Conservation (phyloP, 768 basidiomycete species). For the Lentinula boryana region DNA sequence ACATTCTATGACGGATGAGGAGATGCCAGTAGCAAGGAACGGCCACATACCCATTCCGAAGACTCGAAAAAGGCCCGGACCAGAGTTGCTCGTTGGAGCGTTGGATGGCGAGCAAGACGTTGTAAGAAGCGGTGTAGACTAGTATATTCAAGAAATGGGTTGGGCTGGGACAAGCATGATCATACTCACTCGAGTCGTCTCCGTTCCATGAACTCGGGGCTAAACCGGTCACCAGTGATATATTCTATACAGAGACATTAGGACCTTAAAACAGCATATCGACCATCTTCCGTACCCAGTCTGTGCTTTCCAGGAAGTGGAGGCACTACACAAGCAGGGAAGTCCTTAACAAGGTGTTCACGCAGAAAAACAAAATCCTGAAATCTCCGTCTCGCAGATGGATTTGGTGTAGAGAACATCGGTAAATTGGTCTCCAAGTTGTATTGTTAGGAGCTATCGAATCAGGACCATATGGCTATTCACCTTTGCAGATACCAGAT, state of each 20-base stretch:
- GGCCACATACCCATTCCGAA: constrained; percentile 86
- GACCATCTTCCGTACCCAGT: constrained; percentile 55
- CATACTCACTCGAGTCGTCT: constrained; percentile 74
- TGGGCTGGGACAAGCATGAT: background rate
- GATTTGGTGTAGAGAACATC: constrained; percentile 71
- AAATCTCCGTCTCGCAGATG: constrained; percentile 82
- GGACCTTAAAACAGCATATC: background rate
- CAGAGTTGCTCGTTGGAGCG: constrained; percentile 83
- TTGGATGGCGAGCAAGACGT: constrained; percentile 89
- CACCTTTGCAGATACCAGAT: constrained; percentile 86
- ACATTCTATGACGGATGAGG: constrained; percentile 59
- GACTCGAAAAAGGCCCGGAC: constrained; percentile 95
- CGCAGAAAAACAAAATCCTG: constrained; percentile 96
- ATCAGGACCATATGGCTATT: background rate
- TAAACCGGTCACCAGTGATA: constrained; percentile 95
- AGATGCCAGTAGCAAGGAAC: background rate
- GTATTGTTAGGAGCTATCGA: constrained; percentile 6
- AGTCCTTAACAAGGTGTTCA: constrained; percentile 83
- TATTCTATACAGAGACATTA: constrained; percentile 57
- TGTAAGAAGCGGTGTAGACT: constrained; percentile 93
- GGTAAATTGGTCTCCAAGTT: constrained; percentile 76
- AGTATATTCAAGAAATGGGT: background rate
- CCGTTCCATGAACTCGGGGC: constrained; percentile 94
- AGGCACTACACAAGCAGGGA: constrained; percentile 97
- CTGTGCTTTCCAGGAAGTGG: constrained; percentile 96